Evolutionary conservation across 164 flowering plant genomes (phyloP), one percentile per base, ranked within the genome.

Genomic region (Hamamelis virginiana): DNA sequence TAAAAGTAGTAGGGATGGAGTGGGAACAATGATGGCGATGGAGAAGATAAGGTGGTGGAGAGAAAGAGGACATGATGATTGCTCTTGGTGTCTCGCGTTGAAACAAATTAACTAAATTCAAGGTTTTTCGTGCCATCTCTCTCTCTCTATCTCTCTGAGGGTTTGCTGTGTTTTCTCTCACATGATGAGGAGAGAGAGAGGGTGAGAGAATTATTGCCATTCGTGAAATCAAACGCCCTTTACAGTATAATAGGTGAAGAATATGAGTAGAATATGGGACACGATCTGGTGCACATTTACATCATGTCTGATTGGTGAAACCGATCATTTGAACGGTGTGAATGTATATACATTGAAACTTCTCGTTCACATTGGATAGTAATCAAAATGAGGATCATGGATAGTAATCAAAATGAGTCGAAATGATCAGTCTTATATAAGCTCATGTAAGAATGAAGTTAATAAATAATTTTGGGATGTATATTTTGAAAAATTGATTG

Each of bases 11-110:
- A 60, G 45, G 5, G 38, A 13, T 18, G 59, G 67, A 27, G 80
- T 74, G 81, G 74, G 81, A 64, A 27, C 71, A 75, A 79, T 79
- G 81, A 79, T 79, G 78, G 74, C 64, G 51, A 67, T 22, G 64
- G 62, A 65, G 76, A 69, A 57, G 73, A 33, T 57, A 23, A 53
- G 27, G 9, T 43, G 58, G 66, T 33, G 50, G 33, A 6, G 44
- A 57, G 41, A 59, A 23, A 44, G 48, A 62, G 14, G 55, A 75
- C 63, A 78, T 71, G 67, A 73, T 73, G 72, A 71, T 70, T 64
- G 69, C 65, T 68, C 16, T 46, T 61, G 62, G 22, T 22, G 50
- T 28, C 63, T 60, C 66, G 72, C 72, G 67, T 64, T 60, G 78
- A 75, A 69, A 53, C 64, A 48, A 44, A 65, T 52, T 33, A 18